Evolutionary conservation across 257 asterid genomes (phyloP).

Genomic region (Rhazya stricta): DNA sequence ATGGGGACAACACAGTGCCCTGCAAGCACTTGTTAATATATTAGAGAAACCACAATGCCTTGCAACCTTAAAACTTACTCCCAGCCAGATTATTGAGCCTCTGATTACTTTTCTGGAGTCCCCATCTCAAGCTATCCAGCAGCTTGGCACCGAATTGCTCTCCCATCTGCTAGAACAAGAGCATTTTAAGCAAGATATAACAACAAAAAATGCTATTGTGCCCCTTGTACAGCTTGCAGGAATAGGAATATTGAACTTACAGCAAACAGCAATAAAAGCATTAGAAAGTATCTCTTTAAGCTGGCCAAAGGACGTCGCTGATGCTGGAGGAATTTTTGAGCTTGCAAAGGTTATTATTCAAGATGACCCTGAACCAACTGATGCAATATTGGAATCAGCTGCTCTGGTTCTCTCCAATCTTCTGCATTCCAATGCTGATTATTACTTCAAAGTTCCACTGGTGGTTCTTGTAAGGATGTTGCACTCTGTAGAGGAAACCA

Average conservation of each 20-base stretch:
- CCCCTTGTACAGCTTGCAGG: constrained; percentile 89
- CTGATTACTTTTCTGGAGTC: constrained; percentile 66
- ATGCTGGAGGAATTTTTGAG: constrained; percentile 81
- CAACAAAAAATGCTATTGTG: constrained; percentile 59
- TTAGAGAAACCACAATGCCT: constrained; percentile 85
- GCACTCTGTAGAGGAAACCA: constrained; percentile 43
- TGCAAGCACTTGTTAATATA: constrained; percentile 84
- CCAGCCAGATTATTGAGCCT: constrained; percentile 77
- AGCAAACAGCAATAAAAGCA: constrained; percentile 73
- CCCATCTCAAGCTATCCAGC: constrained; percentile 81
- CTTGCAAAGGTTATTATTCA: constrained; percentile 71
- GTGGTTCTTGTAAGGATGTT: constrained; percentile 74
- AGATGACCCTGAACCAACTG: constrained; percentile 69
- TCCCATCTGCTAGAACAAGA: constrained; percentile 80
- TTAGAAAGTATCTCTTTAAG: constrained; percentile 63
- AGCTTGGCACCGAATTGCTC: constrained; percentile 75
- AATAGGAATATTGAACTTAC: constrained; percentile 64
- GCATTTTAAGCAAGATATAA: constrained; percentile 75
- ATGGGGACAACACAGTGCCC: constrained; percentile 88
- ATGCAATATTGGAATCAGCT: constrained; percentile 69
- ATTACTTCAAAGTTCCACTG: constrained; percentile 54
- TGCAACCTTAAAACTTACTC: constrained; percentile 55
- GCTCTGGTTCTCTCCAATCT: constrained; percentile 67
- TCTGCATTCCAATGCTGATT: constrained; percentile 46
- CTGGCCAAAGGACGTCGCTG: constrained; percentile 83